These are phyloP conservation scores for Clavaria fumosa DNA, from an alignment of 768 basidiomycete species.

Conservation along the genomic window DNA sequence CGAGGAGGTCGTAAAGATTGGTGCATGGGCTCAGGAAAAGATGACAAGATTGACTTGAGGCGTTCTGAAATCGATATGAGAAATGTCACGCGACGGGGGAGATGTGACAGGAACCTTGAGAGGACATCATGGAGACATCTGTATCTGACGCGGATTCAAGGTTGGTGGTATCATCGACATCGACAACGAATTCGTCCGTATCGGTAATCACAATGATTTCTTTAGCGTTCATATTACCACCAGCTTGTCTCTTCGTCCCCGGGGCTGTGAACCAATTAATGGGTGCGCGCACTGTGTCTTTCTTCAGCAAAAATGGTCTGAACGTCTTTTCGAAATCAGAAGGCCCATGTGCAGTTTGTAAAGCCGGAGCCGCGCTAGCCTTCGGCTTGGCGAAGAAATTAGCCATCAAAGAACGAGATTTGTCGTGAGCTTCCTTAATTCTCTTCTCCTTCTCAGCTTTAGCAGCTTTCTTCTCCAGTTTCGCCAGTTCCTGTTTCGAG, in stretches of 20 bases:
- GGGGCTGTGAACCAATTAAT: slow-evolving; percentile 46
- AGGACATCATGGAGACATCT: no score
- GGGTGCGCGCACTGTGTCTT: slow-evolving; percentile 56
- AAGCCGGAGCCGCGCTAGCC: slow-evolving; percentile 13
- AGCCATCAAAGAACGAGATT: slow-evolving; percentile 60
- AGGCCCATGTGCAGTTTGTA: slow-evolving; percentile 18
- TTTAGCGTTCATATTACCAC: slow-evolving; percentile 12
- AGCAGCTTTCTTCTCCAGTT: slow-evolving; percentile 48
- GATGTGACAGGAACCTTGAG: no score
- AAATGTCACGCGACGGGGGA: no score
- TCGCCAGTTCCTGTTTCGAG: slow-evolving; percentile 44
- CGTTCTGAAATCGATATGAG: slow-evolving; percentile 20
- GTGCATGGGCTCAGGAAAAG: slow-evolving; percentile 20
- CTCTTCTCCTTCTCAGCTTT: slow-evolving; percentile 61
- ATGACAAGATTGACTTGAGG: slow-evolving; percentile 22
- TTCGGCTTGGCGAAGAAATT: slow-evolving; percentile 64
- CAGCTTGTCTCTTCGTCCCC: slow-evolving; percentile 13
- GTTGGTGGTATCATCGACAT: slow-evolving; percentile 1
- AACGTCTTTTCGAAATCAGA: slow-evolving; percentile 66
- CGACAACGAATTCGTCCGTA: slow-evolving; percentile 16
- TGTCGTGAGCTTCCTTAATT: slow-evolving; percentile 52
- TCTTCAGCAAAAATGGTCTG: slow-evolving; percentile 67
- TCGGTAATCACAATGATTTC: slow-evolving; percentile 51
- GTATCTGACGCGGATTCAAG: no score
- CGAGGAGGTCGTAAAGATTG: slow-evolving; percentile 10